Evolutionary conservation across 768 basidiomycete genomes (phyloP), one percentile per base, ranked within the genome.

Genomic region (Crassisporium funariophilum): DNA sequence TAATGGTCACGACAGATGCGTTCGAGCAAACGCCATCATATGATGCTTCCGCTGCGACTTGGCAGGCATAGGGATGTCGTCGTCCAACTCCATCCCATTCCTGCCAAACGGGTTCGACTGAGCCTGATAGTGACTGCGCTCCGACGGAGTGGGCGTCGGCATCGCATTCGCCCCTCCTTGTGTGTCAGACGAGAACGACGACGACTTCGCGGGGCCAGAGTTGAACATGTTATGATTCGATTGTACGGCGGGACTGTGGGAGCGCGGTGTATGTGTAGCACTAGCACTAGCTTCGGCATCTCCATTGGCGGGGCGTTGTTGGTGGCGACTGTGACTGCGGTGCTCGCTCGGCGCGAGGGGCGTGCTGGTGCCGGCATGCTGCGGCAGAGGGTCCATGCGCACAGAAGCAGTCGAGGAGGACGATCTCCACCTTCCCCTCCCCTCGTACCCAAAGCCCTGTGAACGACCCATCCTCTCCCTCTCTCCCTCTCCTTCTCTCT

Each of bases 41-140:
- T 57, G 47, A 22, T 61, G 60, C 24, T 62, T 62, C 34, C 61
- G 42, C 48, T 58, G 58, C 8, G 54, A 58, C 27, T 62, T 62
- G 40, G 60, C 56, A 17, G 61, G 61, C 13, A 62, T 42, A 6
- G 58, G 56, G 3, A 53, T 25, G 13, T 53, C 46, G 8, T 61
- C 52, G 10, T 54, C 49, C 15, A 46, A 35, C 0, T 53, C 47
- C 8, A 24, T 22, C 17, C 46, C 45, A 35, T 53, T n/a, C n/a
- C n/a, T n/a, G n/a, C n/a, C n/a, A n/a, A n/a, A n/a, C n/a, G n/a
- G n/a, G n/a, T n/a, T n/a, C n/a, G n/a, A 35, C 13, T 27, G 35
- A 13, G 35, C 20, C 24, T 47, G 46, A 15, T 43, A 36, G 29
- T 47, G 47, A 34, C 39, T 51, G 9, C 45, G 36, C 29, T 50